Percentiles rank a stretch among this genome's conserved stretches.
These are phyloP conservation scores for Fusarium sp. DNA, from an alignment of 2,329 filamentous ascomycete genomes.

Conservation along the genomic window DNA sequence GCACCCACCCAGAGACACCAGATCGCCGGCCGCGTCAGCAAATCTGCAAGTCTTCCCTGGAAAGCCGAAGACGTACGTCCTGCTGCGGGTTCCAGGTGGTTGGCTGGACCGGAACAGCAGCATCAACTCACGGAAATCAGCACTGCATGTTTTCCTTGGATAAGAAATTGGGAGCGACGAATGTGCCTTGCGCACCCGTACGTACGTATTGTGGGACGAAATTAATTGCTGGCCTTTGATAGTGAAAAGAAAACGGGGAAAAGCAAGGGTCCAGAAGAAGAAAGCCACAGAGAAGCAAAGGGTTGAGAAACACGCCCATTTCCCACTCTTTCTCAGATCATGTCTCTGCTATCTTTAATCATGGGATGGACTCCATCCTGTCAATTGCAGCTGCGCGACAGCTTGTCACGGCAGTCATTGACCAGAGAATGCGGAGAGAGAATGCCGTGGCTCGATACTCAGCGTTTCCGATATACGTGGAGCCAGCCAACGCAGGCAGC, in stretches of 20 bases:
- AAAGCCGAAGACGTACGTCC: conserved; percentile 13
- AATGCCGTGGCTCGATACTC: conserved; percentile 28
- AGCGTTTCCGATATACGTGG: conserved; percentile 25
- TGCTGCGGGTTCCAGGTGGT: conserved; percentile 18
- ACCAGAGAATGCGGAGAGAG: conserved; percentile 1
- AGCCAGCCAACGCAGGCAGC: conserved; percentile 11
- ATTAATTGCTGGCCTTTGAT: conserved; percentile 1
- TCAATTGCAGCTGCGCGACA: conserved; percentile 1
- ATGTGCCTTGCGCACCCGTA: neutral
- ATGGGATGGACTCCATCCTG: neutral
- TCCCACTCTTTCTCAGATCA: neutral
- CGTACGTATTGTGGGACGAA: neutral
- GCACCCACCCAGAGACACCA: conserved; percentile 11
- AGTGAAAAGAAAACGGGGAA: neutral
- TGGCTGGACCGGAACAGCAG: conserved; percentile 19
- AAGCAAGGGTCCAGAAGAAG: neutral
- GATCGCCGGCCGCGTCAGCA: conserved; percentile 40
- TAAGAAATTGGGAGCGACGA: neutral
- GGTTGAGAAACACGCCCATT: neutral
- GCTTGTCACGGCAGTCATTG: conserved; percentile 22
- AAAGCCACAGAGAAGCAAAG: conserved; percentile 2
- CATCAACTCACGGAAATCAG: neutral
- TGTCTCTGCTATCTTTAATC: neutral
- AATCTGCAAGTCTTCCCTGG: conserved; percentile 10
- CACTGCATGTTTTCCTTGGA: neutral